phyloP scores from a whole-genome alignment of 1,284 basidiomycete species.

The Puccinia polysora region DNA sequence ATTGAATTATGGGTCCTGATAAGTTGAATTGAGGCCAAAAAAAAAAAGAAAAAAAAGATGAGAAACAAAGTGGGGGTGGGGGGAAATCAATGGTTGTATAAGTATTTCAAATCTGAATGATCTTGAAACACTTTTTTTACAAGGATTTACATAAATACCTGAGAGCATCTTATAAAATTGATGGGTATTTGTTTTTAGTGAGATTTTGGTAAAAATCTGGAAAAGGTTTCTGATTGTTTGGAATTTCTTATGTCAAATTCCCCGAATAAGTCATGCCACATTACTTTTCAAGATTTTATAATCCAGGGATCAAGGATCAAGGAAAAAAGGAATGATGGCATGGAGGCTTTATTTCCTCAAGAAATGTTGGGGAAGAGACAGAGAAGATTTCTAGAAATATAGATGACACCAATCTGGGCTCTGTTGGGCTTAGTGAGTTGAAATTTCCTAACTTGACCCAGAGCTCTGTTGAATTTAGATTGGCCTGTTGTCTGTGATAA shows the following conservation, averaged over 20 bases:
- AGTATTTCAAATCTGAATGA: too few relatives aligned
- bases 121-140: neutral
- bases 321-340: too few relatives aligned
- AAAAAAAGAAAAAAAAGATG: too few relatives aligned
- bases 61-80: neutral
- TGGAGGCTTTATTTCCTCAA: too few relatives aligned
- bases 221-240: neutral
- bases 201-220: neutral
- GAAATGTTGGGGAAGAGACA: neutral
- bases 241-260: slow-evolving; percentile 15
- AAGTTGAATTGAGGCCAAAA: too few relatives aligned
- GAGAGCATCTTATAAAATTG: slow-evolving; percentile 10
- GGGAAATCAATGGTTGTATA: too few relatives aligned
- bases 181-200: neutral
- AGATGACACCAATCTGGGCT: slow-evolving; percentile 21
- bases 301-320: too few relatives aligned
- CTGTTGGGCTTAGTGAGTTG: slow-evolving; percentile 33
- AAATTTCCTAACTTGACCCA: slow-evolving; percentile 36
- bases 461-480: slow-evolving; percentile 22
- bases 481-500: slow-evolving; percentile 3
- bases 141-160: neutral
- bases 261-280: slow-evolving; percentile 34
- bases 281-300: too few relatives aligned
- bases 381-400: neutral
- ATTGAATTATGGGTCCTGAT: slow-evolving; percentile 31